Evolutionary conservation across 2,329 filamentous ascomycete species (phyloP).

Genomic region (Cordyceps javanica): DNA sequence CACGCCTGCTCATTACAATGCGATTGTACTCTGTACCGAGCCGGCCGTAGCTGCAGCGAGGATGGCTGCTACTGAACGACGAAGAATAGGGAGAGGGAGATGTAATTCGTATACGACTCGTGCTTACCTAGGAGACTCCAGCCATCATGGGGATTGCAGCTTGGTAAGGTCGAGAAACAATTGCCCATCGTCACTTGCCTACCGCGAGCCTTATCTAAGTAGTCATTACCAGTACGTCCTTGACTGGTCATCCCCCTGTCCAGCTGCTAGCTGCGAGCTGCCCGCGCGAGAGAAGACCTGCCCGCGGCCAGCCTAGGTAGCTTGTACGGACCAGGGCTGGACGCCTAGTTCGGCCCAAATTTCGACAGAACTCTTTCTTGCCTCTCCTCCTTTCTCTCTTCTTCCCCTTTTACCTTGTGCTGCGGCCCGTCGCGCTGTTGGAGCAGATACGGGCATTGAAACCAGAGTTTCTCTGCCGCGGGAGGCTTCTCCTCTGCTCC

Average conservation of each 20-base stretch:
- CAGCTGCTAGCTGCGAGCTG: background rate
- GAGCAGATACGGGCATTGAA: background rate
- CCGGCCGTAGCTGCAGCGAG: too few relatives aligned
- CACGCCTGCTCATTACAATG: too few relatives aligned
- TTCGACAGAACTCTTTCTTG: background rate
- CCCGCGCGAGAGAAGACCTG: background rate
- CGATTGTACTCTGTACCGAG: too few relatives aligned
- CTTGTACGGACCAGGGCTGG: background rate
- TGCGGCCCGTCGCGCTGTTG: background rate
- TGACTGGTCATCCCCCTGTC: background rate
- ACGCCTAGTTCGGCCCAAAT: constrained; percentile 4
- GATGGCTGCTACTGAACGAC: background rate
- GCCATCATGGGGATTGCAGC: too few relatives aligned
- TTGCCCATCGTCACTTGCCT: too few relatives aligned
- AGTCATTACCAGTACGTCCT: too few relatives aligned
- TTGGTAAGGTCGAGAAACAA: too few relatives aligned
- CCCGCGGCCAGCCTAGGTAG: background rate
- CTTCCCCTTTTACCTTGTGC: background rate
- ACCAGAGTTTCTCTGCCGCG: background rate
- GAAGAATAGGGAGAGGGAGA: too few relatives aligned
- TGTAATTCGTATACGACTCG: too few relatives aligned
- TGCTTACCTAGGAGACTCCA: too few relatives aligned
- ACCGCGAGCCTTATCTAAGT: too few relatives aligned
- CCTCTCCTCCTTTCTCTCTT: background rate
- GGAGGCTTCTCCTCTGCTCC: constrained; percentile 1